phyloP scores from a whole-genome alignment of 169 alveolate species.

The Eimeria praecox region DNA sequence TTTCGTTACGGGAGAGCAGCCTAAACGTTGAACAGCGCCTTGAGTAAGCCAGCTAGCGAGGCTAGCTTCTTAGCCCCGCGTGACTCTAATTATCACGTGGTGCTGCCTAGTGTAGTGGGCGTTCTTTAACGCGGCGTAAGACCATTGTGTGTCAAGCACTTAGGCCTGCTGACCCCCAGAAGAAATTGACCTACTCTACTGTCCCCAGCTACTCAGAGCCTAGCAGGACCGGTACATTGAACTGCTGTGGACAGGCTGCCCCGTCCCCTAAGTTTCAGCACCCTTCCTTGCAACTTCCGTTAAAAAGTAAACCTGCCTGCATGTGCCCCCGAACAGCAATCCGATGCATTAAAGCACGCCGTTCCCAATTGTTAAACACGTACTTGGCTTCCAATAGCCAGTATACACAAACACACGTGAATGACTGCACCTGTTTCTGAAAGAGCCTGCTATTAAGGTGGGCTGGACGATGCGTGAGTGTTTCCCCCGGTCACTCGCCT shows the following conservation, averaged over 20 bases:
- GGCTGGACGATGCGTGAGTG: not conserved
- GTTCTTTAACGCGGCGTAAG: too few relatives aligned
- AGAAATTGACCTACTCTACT: not conserved
- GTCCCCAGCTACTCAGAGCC: not conserved
- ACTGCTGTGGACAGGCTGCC: not conserved
- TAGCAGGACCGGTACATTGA: not conserved
- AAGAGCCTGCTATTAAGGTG: not conserved
- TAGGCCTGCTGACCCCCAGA: not conserved
- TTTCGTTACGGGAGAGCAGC: too few relatives aligned
- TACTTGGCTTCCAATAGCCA: not conserved
- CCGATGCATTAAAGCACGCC: not conserved
- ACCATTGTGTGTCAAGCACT: too few relatives aligned
- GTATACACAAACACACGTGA: not conserved
- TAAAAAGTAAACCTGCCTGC: not conserved
- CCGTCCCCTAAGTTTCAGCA: not conserved
- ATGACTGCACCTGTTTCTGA: not conserved
- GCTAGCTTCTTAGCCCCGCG: too few relatives aligned
- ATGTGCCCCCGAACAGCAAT: not conserved
- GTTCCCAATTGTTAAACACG: not conserved
- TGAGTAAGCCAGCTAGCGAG: too few relatives aligned
- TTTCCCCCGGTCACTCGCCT: not conserved
- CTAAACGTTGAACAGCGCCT: too few relatives aligned
- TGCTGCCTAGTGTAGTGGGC: too few relatives aligned
- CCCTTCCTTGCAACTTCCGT: not conserved
- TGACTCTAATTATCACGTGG: too few relatives aligned